A percentile compares a stretch with the other conserved stretches of the same genome.
These are phyloP conservation scores for Ceratobasidium sp. DNA, from an alignment of 1,284 basidiomycete species.

Conservation along the genomic window DNA sequence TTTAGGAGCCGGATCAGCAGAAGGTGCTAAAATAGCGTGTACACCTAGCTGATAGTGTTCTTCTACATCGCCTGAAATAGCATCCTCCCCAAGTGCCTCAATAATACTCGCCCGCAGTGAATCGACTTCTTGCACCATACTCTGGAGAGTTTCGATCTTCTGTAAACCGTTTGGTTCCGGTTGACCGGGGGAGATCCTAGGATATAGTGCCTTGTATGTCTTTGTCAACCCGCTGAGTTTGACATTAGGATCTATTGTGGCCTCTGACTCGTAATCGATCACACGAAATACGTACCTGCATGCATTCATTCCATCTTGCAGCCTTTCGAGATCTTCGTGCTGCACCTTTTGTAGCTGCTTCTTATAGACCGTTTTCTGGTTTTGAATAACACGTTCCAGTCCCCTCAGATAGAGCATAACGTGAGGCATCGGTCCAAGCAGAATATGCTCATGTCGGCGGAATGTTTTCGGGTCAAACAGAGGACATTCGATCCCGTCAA, in stretches of 20 bases:
- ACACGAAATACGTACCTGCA: neutral
- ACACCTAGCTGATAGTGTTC: constrained; percentile 21
- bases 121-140: constrained; percentile 3
- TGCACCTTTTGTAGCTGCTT: constrained; percentile 13
- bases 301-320: constrained; percentile 3
- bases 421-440: constrained; percentile 32
- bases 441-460: neutral
- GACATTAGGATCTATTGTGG: neutral
- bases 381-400: constrained; percentile 4
- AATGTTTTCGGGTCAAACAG: neutral
- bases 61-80: neutral
- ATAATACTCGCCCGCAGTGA: neutral
- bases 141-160: neutral
- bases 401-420: constrained; percentile 10
- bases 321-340: constrained; percentile 20
- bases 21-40: neutral
- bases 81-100: neutral
- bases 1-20: neutral
- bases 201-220: neutral
- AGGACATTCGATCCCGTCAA: neutral
- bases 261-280: too few species aligned
- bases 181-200: neutral
- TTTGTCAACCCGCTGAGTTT: constrained; percentile 4
- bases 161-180: neutral
- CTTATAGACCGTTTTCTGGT: constrained; percentile 15